phyloP scores from a whole-genome alignment of 345 rosid species.

The Odontarrhena argentea region DNA sequence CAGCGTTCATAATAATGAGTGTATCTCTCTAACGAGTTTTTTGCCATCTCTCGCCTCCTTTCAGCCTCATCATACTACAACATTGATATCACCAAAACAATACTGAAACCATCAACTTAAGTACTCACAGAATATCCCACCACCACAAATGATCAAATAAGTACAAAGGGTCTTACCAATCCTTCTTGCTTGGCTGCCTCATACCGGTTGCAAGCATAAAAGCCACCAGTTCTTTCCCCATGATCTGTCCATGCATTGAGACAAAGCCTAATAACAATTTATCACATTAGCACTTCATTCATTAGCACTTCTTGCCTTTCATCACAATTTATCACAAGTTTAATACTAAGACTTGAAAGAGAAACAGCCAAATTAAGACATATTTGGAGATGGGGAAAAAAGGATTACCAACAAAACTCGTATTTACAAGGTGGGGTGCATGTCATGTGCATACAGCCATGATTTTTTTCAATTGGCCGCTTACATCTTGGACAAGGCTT shows the following conservation, averaged over 20 bases:
- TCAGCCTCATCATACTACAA: slow-evolving; percentile 43
- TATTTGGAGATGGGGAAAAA: slow-evolving; percentile 16
- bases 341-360: slow-evolving; percentile 16
- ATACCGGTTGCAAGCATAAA: slow-evolving; percentile 47
- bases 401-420: slow-evolving; percentile 44
- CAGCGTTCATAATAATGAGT: slow-evolving; percentile 47
- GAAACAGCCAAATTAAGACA: slow-evolving; percentile 24
- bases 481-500: slow-evolving; percentile 45
- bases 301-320: slow-evolving; percentile 20
- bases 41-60: slow-evolving; percentile 44
- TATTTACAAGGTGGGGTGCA: slow-evolving; percentile 45
- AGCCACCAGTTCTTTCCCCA: slow-evolving; percentile 46
- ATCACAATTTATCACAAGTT: slow-evolving; percentile 8
- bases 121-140: neutral
- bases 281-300: neutral
- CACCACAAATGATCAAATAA: slow-evolving; percentile 28
- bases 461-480: slow-evolving; percentile 45
- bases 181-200: slow-evolving; percentile 94
- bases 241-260: slow-evolving; percentile 44
- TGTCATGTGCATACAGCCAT: slow-evolving; percentile 48
- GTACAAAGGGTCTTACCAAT: slow-evolving; percentile 54
- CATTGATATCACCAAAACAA: slow-evolving; percentile 19
- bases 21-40: slow-evolving; percentile 42
- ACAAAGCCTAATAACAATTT: slow-evolving; percentile 37
- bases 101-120: slow-evolving; percentile 7